Evolutionary conservation across 441 rosid genomes (phyloP), one percentile per base, ranked within the genome.

Genomic region (Eutrema salsugineum): DNA sequence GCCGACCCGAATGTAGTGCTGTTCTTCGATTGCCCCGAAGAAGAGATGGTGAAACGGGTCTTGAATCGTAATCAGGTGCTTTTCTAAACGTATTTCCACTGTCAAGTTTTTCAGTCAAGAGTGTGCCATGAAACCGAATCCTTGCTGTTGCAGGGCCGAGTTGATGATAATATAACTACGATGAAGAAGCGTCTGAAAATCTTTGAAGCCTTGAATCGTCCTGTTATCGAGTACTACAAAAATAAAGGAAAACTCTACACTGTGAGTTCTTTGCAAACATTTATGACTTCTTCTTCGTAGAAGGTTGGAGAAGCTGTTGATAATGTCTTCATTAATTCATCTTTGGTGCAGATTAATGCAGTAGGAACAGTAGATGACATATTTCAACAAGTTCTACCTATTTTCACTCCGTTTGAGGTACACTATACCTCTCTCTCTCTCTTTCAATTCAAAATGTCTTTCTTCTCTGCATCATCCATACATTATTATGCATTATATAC

Each of bases 31-130:
- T 91, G 96, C 73, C 92, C 93, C 1, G 90, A 92, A 73, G 89
- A 84, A 73, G 99, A 87, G 84, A 94, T 92, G 99, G 91, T 89
- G 77, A 85, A 82, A 76, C 87, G 99, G 1, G 96, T 95, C 67
- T 81, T 92, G 76, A 90, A 74, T 69, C 98, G 97, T 68, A 89
- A 92, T 56, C 79, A 95, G 97, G 99, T 91, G 72, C 82, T 55
- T 73, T 46, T 69, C 42, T 49, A 6, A 33, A 61, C 35, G 24
- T 66, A 54, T 16, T 42, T 66, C 46, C 5, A 58, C 19, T 46
- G 36, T 44, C 6, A 8, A 12, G 15, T 50, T 40, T 38, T 32
- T 11, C 24, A 46, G 46, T 70, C 8, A 55, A 59, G 70, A 35
- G 10, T 20, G 10, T 20, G 22, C 33, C 38, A 24, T 54, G 42